Evolutionary conservation across 257 asterid species (phyloP).

Genomic region (Salvia splendens): DNA sequence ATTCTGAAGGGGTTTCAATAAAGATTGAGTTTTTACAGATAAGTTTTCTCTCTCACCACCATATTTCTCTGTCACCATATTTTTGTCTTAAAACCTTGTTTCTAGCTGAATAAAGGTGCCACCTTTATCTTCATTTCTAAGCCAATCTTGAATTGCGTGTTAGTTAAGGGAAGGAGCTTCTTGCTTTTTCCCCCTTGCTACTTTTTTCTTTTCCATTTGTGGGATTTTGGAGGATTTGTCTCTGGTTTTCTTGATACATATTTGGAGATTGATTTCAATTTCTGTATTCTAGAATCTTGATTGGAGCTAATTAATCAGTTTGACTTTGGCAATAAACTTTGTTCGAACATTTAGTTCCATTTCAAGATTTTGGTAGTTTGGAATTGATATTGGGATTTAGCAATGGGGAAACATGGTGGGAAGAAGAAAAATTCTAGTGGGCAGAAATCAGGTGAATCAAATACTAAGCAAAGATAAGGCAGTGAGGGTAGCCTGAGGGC

Average conservation of each 20-base stretch:
- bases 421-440: slow-evolving; percentile 43
- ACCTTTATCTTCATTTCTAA: slow-evolving; percentile 29
- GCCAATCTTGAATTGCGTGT: slow-evolving; percentile 34
- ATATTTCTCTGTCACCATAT: slow-evolving; percentile 18
- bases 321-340: slow-evolving; percentile 25
- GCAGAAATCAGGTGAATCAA: slow-evolving; percentile 49
- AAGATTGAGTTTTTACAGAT: slow-evolving; percentile 45
- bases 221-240: slow-evolving; percentile 29
- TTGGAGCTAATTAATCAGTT: slow-evolving; percentile 27
- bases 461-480: slow-evolving; percentile 36
- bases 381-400: slow-evolving; percentile 33
- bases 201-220: slow-evolving; percentile 9
- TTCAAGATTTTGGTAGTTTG: slow-evolving; percentile 34
- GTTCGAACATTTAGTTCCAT: neutral
- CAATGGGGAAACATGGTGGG: slow-evolving; percentile 67
- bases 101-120: slow-evolving; percentile 45
- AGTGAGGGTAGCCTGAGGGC: slow-evolving; percentile 33
- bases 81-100: slow-evolving; percentile 31
- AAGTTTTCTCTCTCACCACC: slow-evolving; percentile 35
- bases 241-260: slow-evolving; percentile 18
- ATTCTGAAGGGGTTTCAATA: slow-evolving; percentile 43
- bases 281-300: slow-evolving; percentile 13
- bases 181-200: neutral
- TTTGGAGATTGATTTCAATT: slow-evolving; percentile 16
- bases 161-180: neutral